Base-by-base conservation (phyloP, 2,329 filamentous ascomycete genomes). In the Fusarium sp. region DNA sequence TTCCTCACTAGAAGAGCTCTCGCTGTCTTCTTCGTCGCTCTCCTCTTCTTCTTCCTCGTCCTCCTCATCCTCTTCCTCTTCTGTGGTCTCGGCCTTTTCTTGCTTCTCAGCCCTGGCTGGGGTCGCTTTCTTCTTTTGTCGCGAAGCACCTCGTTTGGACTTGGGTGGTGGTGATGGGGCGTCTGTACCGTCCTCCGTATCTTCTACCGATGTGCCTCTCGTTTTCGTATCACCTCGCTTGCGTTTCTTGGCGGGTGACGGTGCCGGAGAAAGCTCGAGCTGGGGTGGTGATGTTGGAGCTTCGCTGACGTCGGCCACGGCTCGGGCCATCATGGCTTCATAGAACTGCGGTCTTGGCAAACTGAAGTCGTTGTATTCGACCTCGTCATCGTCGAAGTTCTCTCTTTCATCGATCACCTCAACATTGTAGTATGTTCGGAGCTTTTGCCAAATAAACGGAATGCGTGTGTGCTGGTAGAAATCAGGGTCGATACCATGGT, bases 391-490 rank as follows among this genome's bases (percentile, higher is more conserved):
- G 39, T 92, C 90, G 72, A 86, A 85, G 80, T 92, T 88, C 81
- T 94, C 96, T 77, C 95, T 91, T 80, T 97, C 94, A 82, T 98
- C 94, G 66, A 98, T 92, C 45, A 92, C 89, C 55, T 93, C 90
- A 36, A 98, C 89, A 82, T 98, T 94, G 84, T 98, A 99, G 71
- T 96, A 89, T 39, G 90, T 90, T 38, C 88, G 85, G 17, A 99
- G 87, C 83, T 98, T 98, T 76, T 89, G 88, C 96, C 96, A 98
- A 73, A 99, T 98, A 45, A 93, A 93, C 1, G 94, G 92, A 75
- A 98, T 96, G 67, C 93, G 92, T 45, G 94, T 98, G 84, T 99
- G 96, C 22, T 89, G 88, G 76, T 90, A 85, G 74, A 89, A 77
- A 78, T 92, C 87, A 58, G 92, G 89, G 81, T 95, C 89, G 80